Base-by-base conservation (phyloP, 495 filamentous ascomycete genomes). In the Lepidopterella palustris region DNA sequence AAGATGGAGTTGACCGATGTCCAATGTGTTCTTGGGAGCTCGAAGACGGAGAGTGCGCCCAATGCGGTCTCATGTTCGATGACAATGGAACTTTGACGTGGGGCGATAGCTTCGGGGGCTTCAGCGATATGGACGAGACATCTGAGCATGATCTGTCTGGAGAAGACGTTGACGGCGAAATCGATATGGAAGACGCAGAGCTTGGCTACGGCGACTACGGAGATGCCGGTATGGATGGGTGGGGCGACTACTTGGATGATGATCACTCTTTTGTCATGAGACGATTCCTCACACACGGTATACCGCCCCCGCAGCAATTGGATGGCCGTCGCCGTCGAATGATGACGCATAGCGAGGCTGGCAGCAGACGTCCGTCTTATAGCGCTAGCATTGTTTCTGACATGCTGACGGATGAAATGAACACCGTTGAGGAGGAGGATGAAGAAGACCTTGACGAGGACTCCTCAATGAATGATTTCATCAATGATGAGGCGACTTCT, bases 1-100 rank as follows among this genome's bases (percentile, higher is more conserved):
- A 80, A 62, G 86, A 89, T 69, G 78, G 77, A 9, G 79, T 89
- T 4, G 66, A 80, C 18, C 77, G 86, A 47, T 89, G 86, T 65
- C 86, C 86, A 15, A 35, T 64, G 9, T 89, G 86, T 61, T 62
- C 71, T 25, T 88, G 83, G 82, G 86, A 89, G 69, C 73, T 89
- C 10, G 82, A 83, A 53, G 79, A 78, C 40, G 72, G 78, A 25
- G 65, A 70, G 4, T 89, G 86, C 58, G 57, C 58, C 29, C 73
- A 74, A 4, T 89, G 86, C 60, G 80, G 78, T 32, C 76, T 78
- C 24, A 72, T 69, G 11, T 72, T 75, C n/a, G 73, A 76, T 45
- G 72, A 73, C 1, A 75, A 73, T 13, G 75, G 65, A 27, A 55
- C 62, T 31, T 47, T 61, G 56, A 59, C 60, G 23, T 65, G 57